Percentiles rank a stretch among this genome's conserved stretches.
These are phyloP conservation scores for Hypoxylon sp. DNA, from an alignment of 2,329 filamentous ascomycete species.

Conservation along the genomic window DNA sequence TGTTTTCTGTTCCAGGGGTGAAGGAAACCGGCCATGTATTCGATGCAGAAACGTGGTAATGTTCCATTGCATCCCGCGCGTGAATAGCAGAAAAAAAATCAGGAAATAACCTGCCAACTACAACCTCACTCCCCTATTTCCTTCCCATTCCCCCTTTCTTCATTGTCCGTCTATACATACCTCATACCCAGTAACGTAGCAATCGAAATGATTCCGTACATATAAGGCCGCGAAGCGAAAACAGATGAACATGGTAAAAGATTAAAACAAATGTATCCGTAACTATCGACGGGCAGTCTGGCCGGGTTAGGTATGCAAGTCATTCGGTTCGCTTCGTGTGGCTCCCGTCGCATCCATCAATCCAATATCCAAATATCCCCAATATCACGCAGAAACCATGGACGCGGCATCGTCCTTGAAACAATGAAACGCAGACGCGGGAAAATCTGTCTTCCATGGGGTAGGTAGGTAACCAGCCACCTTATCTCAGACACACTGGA, in stretches of 20 bases:
- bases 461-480: neutral
- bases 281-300: slow-evolving; percentile 23
- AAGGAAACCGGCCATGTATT: slow-evolving; percentile 10
- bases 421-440: slow-evolving; percentile 27
- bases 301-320: slow-evolving; percentile 35
- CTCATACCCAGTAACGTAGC: neutral
- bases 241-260: neutral
- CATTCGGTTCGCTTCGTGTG: slow-evolving; percentile 18
- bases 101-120: slow-evolving; percentile 24
- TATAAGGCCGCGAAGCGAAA: neutral
- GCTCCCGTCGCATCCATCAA: neutral
- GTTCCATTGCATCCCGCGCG: slow-evolving; percentile 45
- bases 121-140: slow-evolving; percentile 8
- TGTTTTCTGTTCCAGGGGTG: neutral
- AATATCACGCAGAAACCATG: slow-evolving; percentile 26
- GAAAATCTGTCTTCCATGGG: slow-evolving; percentile 10
- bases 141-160: slow-evolving; percentile 2
- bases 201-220: neutral
- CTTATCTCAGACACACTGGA: slow-evolving; percentile 21
- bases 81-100: slow-evolving; percentile 1
- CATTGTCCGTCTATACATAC: neutral
- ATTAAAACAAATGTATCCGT: slow-evolving; percentile 9
- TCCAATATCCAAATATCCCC: slow-evolving; percentile 17
- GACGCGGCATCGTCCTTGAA: slow-evolving; percentile 37
- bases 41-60: slow-evolving; percentile 47